A percentile compares a stretch with the other conserved stretches of the same genome.
Conservation (phyloP, 768 basidiomycete genomes). For the Artomyces pyxidatus region DNA sequence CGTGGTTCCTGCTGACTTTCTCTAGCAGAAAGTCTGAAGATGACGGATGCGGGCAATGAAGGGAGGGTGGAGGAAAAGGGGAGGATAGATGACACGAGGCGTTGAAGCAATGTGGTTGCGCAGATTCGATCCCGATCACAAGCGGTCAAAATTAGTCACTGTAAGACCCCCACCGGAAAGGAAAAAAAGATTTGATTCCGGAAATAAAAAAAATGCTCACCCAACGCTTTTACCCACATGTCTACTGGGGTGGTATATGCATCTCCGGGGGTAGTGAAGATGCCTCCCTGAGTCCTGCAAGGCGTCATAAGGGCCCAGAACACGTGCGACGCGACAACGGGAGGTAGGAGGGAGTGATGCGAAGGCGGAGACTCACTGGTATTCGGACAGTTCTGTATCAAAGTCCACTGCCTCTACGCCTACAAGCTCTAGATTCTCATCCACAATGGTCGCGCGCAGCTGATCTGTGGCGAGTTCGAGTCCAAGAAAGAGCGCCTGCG, state of each 20-base stretch:
- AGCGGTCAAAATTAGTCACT: constrained; percentile 54
- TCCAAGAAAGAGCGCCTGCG: constrained; percentile 66
- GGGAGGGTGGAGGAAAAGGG: constrained; percentile 1
- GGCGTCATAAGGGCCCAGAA: constrained; percentile 4
- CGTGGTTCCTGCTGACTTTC: constrained; percentile 62
- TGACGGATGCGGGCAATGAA: constrained; percentile 12
- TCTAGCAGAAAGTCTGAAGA: constrained; percentile 61
- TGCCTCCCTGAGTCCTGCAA: constrained; percentile 73
- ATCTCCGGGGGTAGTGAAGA: constrained; percentile 80
- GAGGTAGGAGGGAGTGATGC: neutral
- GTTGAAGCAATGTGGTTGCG: neutral
- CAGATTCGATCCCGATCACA: constrained; percentile 11
- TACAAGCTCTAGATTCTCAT: constrained; percentile 73
- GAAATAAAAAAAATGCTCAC: constrained; percentile 37
- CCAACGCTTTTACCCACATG: constrained; percentile 85
- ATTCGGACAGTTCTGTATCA: constrained; percentile 70
- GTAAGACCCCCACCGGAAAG: no score
- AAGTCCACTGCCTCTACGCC: constrained; percentile 81
- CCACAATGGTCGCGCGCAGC: constrained; percentile 74
- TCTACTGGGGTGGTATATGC: constrained; percentile 84
- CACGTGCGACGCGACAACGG: neutral
- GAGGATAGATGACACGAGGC: neutral
- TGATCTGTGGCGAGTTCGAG: constrained; percentile 83
- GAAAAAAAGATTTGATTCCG: constrained; percentile 8
- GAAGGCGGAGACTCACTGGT: constrained; percentile 50